Conservation (phyloP, 2,329 filamentous ascomycete genomes). For the Teratosphaeria destructans region DNA sequence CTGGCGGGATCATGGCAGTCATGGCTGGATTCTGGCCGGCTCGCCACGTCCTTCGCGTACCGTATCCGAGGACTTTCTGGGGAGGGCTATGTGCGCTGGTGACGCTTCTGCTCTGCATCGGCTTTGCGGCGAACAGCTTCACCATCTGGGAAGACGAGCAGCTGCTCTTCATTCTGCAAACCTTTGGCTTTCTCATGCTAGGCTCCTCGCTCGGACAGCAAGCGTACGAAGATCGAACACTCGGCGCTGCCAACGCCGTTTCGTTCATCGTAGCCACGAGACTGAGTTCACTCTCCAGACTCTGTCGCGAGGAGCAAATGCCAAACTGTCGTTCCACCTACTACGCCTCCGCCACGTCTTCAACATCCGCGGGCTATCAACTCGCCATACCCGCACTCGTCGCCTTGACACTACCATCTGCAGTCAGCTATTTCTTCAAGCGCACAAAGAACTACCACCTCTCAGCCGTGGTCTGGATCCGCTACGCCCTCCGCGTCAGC, state of each 20-base stretch:
- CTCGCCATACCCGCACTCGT: conserved; percentile 68
- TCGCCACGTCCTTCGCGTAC: conserved; percentile 33
- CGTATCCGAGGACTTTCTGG: conserved; percentile 70
- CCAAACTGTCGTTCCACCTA: conserved; percentile 92
- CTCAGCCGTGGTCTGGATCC: conserved; percentile 74
- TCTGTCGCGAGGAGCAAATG: conserved; percentile 98
- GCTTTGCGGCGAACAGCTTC: conserved; percentile 95
- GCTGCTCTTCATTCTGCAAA: conserved; percentile 78
- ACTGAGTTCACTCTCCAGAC: conserved; percentile 73
- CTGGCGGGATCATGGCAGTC: conserved; percentile 31
- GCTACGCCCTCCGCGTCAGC: conserved; percentile 64
- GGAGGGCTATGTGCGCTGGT: conserved; percentile 76
- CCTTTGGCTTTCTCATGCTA: conserved; percentile 69
- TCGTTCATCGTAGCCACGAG: conserved; percentile 72
- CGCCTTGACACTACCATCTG: conserved; percentile 58
- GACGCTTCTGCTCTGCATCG: conserved; percentile 76
- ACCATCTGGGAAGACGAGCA: conserved; percentile 99
- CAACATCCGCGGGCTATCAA: conserved; percentile 87
- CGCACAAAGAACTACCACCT: conserved; percentile 83
- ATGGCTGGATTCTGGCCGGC: conserved; percentile 28
- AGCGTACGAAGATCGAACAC: conserved; percentile 54
- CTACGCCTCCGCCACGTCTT: conserved; percentile 83
- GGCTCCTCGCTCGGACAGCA: conserved; percentile 66
- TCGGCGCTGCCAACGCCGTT: conserved; percentile 76
- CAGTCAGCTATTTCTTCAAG: conserved; percentile 69